Base-by-base conservation (phyloP, 164 flowering plant species). In the Annona cherimola region DNA sequence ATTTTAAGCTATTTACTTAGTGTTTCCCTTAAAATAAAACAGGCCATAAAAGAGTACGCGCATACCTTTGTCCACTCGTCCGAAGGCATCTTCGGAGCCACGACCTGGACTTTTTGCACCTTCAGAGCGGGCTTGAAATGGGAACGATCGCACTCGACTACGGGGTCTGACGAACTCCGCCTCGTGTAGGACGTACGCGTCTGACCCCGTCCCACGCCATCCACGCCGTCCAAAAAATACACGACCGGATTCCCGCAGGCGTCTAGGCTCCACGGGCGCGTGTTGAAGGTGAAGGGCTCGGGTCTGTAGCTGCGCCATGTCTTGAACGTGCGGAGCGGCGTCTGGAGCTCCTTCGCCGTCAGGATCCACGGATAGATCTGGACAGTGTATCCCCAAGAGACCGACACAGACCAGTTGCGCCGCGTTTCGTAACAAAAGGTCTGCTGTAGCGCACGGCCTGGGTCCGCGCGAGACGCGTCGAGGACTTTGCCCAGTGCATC, bases 341-440 rank as follows among this genome's bases (percentile, higher is more conserved):
- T 89, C 68, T 76, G 85, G 64, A 91, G 78, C n/a, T 80, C 78
- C 44, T 84, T 82, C 0, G 89, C 83, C 0, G 83, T 73, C 45
- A 83, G 60, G 19, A 88, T 11, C 3, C 74, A 78, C 1, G 88
- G 85, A 59, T 86, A 84, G 42, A 93, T 66, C 80, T 91, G 97
- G 3, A 81, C 83, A 0, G 90, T 85, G 77, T 85, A 90, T 1
- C 97, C 98, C 98, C 98, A 93, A 0, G 97, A 83, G 3, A 89
- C 88, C 0, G 94, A 91, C 3, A 90, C 78, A 0, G 96, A 81
- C 96, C 94, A 89, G 6, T 82, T 84, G 0, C 81, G 82, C 0
- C 42, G 26, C 45, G 68, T 44, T 40, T 88, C 91, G 66, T 92
- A 89, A 68, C 98, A 92, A 63, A 88, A 76, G 65, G 84, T 85